Base-by-base conservation (phyloP, 2,329 filamentous ascomycete species). In the Ophiostoma sp. region DNA sequence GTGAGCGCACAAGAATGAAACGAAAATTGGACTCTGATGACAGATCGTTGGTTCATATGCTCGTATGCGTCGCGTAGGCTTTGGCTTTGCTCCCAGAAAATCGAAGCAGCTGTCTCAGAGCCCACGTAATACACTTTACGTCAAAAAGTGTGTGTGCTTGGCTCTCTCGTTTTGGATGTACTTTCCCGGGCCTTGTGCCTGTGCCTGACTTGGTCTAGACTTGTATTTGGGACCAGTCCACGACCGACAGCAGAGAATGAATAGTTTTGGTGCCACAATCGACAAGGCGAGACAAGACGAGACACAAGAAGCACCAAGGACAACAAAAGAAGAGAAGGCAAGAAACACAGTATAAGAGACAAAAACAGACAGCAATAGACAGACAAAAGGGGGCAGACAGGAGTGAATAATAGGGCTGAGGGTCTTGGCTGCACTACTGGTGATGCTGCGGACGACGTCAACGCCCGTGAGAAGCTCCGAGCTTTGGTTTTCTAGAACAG, bases 391-490 rank as follows among this genome's bases (percentile, higher is more conserved):
- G 23, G 1, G n/a, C 3, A 17, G 23, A 31, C 36, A 31, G 15
- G 57, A 41, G n/a, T 54, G 39, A 17, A 39, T 48, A 60, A 67
- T 69, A 71, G 54, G 70, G 70, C 70, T 71, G 64, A 71, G 36
- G 36, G 44, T 64, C 62, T 69, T 68, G 68, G 68, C 68, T 68
- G 62, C 41, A 54, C 27, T 33, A 66, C 44, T 52, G 44, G 69
- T n/a, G 62, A 44, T 69, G 68, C 70, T 71, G 68, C 70, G 70
- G 70, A 67, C 65, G 39, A 67, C 27, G 27, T 62, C 57, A 62
- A 57, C 52, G 52, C 23, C 57, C 27, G 23, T 62, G 57, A 15
- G 15, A 15, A n/a, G 15, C 23, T 23, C 15, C 57, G 23, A 57
- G 52, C 23, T 27, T 27, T 57, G 3, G 52, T 10, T 27, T 57